Evolutionary conservation across 2,329 filamentous ascomycete species (phyloP), one percentile per base, ranked within the genome.

Genomic region (Paecilomyces formosus): DNA sequence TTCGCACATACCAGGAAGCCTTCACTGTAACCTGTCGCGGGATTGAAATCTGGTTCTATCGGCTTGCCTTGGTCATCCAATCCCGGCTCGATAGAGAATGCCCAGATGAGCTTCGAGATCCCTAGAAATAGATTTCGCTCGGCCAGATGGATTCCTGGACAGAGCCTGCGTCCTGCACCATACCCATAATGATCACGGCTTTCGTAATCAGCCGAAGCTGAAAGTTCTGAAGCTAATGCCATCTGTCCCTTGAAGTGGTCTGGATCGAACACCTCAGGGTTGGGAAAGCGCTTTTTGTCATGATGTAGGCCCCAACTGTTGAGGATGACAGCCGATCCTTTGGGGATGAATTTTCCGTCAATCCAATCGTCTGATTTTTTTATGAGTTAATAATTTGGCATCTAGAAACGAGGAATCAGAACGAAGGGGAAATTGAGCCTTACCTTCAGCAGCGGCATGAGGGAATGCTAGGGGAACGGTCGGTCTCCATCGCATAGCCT

Each of bases 401-500:
- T 26, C 1, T 26, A 26, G 1, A 26, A 3, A 26, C 3, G 24
- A 3, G 24, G 2, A 3, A 26, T 26, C 24, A 26, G 15, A n/a
- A 39, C 2, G 33, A 15, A 13, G n/a, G n/a, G n/a, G 12, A n/a
- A 3, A 39, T 15, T 1, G 24, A 26, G 35, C 28, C 53, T 33
- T 53, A 62, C 67, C 66, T 65, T 69, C 62, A 11, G 60, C 59
- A 3, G 75, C 69, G 0, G 72, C 71, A 61, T 83, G 82, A 1
- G 81, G 81, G 60, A 81, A 77, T n/a, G 76, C 77, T n/a, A 82
- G 76, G 51, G 81, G 78, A 11, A 78, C 76, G 0, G 83, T 78
- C 0, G 82, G 81, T 3, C 82, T 74, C 81, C 82, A 85, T 2
- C 83, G 75, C n/a, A 84, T 68, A 1, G 80, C 76, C 61, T 86